Evolutionary conservation across 345 rosid species (phyloP).

Genomic region (thale cress (Arabidopsis thaliana)): DNA sequence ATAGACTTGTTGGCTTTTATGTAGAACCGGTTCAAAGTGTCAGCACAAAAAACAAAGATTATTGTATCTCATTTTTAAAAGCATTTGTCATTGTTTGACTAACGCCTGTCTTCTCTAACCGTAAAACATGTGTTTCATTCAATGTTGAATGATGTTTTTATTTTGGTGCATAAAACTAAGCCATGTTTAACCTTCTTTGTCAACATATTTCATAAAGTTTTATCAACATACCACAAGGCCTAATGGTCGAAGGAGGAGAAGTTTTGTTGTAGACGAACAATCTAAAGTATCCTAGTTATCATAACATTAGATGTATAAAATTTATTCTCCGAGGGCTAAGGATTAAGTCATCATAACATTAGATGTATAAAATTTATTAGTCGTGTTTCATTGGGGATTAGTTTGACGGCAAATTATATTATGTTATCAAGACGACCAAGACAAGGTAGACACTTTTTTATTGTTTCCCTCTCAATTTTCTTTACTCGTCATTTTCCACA

Average conservation of each 20-base stretch:
- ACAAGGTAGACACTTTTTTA: background rate
- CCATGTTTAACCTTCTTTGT: background rate
- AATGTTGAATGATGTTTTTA: background rate
- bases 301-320: too few relatives aligned
- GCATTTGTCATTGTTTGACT: constrained; percentile 22
- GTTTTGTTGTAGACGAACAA: background rate
- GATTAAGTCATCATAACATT: background rate
- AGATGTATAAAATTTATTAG: background rate
- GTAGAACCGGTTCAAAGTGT: constrained; percentile 25
- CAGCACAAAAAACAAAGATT: constrained; percentile 7
- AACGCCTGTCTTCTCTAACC: constrained; percentile 14
- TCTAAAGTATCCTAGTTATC: too few relatives aligned
- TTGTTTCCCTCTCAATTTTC: background rate
- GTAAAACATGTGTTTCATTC: background rate
- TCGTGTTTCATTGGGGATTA: background rate
- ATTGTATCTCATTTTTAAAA: constrained; percentile 16
- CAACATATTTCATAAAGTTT: too few relatives aligned
- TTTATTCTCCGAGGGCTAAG: background rate
- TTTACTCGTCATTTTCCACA: constrained; percentile 22
- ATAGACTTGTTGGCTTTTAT: constrained; percentile 29
- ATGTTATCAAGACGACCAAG: constrained; percentile 5
- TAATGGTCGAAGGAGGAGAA: background rate
- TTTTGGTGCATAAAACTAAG: constrained; percentile 7
- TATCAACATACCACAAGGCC: background rate
- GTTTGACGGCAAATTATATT: constrained; percentile 19